phyloP scores from a whole-genome alignment of 2,329 filamentous ascomycete genomes.

The Dothistroma septosporum region DNA sequence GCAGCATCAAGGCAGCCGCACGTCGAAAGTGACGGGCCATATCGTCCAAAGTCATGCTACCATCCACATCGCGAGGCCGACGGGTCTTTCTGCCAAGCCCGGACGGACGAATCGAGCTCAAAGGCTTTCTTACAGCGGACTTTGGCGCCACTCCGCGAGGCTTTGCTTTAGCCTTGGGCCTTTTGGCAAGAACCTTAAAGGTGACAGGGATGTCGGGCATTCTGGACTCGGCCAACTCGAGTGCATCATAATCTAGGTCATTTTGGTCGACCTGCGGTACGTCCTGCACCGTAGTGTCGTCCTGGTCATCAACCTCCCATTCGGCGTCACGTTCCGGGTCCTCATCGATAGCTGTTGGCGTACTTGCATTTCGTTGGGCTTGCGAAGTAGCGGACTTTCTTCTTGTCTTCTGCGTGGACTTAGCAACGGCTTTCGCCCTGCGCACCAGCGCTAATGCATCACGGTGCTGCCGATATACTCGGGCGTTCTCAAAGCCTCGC shows the following conservation, averaged over 20 bases:
- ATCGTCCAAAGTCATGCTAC: constrained; percentile 6
- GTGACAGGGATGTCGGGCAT: neutral
- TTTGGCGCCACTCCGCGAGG: neutral
- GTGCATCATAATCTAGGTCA: neutral
- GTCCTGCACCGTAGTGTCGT: neutral
- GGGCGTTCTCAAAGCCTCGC: neutral
- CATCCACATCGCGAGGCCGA: constrained; percentile 3
- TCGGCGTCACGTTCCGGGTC: neutral
- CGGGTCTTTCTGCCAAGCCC: neutral
- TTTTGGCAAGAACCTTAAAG: neutral
- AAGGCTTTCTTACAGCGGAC: neutral
- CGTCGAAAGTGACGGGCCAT: neutral
- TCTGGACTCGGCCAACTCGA: neutral
- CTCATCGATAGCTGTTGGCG: neutral
- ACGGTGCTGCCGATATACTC: neutral
- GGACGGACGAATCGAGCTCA: neutral
- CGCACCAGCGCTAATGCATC: neutral
- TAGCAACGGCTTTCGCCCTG: neutral
- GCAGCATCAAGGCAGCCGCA: neutral
- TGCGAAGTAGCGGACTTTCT: neutral
- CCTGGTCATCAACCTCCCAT: neutral
- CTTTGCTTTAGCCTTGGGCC: neutral
- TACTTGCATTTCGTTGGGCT: neutral
- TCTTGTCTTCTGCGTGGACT: too few relatives aligned
- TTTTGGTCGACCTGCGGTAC: neutral